Percentiles rank a stretch among this genome's conserved stretches.
phyloP scores from a whole-genome alignment of 2,329 filamentous ascomycete genomes.

The Cyphellophora attinorum region DNA sequence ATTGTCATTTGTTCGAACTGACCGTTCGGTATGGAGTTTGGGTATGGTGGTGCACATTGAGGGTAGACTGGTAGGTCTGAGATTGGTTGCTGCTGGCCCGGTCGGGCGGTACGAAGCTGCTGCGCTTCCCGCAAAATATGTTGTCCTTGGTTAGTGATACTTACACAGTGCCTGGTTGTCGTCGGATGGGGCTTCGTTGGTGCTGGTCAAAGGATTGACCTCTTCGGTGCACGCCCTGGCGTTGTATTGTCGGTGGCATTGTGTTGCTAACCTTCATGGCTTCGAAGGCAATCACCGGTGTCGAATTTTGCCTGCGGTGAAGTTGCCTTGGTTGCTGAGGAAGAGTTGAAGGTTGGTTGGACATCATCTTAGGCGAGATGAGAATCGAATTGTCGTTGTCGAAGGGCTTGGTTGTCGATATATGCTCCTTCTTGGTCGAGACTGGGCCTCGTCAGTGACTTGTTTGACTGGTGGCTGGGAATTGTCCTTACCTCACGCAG shows the following conservation, averaged over 20 bases:
- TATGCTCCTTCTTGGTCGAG: constrained; percentile 36
- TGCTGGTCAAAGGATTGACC: constrained; percentile 57
- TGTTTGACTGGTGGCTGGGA: neutral
- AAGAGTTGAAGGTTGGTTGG: constrained; percentile 62
- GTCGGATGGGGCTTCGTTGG: constrained; percentile 26
- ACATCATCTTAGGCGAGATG: constrained; percentile 69
- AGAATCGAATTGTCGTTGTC: constrained; percentile 51
- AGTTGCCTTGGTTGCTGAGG: constrained; percentile 53
- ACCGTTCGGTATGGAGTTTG: constrained; percentile 12
- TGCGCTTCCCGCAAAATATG: constrained; percentile 83
- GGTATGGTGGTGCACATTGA: constrained; percentile 17
- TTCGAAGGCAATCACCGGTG: constrained; percentile 63
- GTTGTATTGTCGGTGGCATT: constrained; percentile 35
- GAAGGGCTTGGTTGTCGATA: constrained; percentile 42
- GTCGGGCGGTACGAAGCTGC: constrained; percentile 75
- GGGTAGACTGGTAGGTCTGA: constrained; percentile 29
- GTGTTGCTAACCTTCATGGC: constrained; percentile 58
- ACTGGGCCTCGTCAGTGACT: constrained; percentile 12
- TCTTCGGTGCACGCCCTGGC: constrained; percentile 58
- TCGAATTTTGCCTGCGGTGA: constrained; percentile 83
- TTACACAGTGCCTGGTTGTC: constrained; percentile 23
- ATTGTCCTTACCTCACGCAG: constrained; percentile 62
- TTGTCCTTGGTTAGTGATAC: constrained; percentile 54
- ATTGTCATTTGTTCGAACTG: constrained; percentile 19
- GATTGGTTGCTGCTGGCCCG: constrained; percentile 45